phyloP scores from a whole-genome alignment of 2,329 filamentous ascomycete genomes.

The Alternaria gaisen region DNA sequence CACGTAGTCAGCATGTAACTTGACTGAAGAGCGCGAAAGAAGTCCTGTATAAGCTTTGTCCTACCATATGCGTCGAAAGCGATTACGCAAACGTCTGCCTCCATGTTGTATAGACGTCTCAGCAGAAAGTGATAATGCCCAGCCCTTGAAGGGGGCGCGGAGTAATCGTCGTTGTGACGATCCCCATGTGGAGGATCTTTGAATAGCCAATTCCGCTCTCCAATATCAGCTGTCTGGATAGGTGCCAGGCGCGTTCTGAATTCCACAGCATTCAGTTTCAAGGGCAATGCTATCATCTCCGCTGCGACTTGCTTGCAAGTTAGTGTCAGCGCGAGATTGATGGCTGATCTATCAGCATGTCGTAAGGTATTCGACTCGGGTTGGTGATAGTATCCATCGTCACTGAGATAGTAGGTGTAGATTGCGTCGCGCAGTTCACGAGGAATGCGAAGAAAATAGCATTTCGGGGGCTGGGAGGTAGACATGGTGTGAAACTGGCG shows the following conservation, averaged over 20 bases:
- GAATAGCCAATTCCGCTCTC: background rate
- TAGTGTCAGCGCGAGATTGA: background rate
- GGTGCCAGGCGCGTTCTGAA: background rate
- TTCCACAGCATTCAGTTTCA: background rate
- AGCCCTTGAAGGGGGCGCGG: background rate
- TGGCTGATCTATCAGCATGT: background rate
- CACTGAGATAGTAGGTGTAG: background rate
- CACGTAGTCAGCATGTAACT: background rate
- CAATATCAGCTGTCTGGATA: accelerated
- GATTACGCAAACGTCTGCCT: background rate
- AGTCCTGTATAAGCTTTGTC: background rate
- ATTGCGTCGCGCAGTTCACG: background rate
- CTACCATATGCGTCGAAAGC: background rate
- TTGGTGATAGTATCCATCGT: background rate
- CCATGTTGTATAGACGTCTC: background rate
- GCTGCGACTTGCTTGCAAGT: background rate
- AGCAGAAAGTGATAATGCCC: background rate
- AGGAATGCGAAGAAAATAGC: background rate
- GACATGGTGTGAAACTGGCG: background rate
- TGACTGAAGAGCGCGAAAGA: too few species aligned
- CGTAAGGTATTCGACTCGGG: background rate
- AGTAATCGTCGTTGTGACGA: too few species aligned
- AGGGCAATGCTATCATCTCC: background rate
- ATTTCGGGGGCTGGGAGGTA: background rate
- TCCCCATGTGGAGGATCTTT: too few species aligned